Percentiles rank a stretch among this genome's conserved stretches.
phyloP scores from a whole-genome alignment of 2,329 filamentous ascomycete species.

The Kalmusia sp. region DNA sequence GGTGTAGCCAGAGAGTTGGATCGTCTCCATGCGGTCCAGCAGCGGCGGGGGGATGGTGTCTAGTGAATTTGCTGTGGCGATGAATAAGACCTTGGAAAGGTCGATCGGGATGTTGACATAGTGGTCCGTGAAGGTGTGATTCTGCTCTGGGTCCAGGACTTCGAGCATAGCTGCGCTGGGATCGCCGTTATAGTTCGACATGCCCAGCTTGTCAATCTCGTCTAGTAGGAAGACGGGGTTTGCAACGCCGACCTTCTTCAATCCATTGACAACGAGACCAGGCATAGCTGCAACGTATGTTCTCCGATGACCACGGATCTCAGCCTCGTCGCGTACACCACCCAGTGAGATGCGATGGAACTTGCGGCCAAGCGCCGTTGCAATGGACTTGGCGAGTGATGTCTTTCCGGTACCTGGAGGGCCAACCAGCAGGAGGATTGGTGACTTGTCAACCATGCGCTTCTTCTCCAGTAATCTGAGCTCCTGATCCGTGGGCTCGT shows the following conservation, averaged over 20 bases:
- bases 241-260: slow-evolving; percentile 93
- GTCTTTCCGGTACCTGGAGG: slow-evolving; percentile 97
- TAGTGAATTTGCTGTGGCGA: slow-evolving; percentile 92
- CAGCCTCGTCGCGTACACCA: slow-evolving; percentile 93
- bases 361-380: slow-evolving; percentile 88
- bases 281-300: slow-evolving; percentile 99
- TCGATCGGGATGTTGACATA: slow-evolving; percentile 97
- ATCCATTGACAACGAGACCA: slow-evolving; percentile 87
- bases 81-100: slow-evolving; percentile 94
- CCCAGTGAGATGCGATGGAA: slow-evolving; percentile 97
- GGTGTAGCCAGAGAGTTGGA: slow-evolving; percentile 92
- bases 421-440: slow-evolving; percentile 90
- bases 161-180: slow-evolving; percentile 98
- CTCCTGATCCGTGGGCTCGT: slow-evolving; percentile 58
- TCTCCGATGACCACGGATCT: slow-evolving; percentile 91
- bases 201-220: slow-evolving; percentile 96
- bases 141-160: slow-evolving; percentile 96
- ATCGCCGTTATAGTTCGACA: slow-evolving; percentile 91
- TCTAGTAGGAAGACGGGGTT: slow-evolving; percentile 96
- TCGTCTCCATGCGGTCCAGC: slow-evolving; percentile 96
- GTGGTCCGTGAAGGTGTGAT: slow-evolving; percentile 92
- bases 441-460: slow-evolving; percentile 91
- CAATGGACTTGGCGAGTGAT: slow-evolving; percentile 90
- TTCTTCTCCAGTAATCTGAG: slow-evolving; percentile 79
- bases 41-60: slow-evolving; percentile 95